phyloP scores from a whole-genome alignment of 495 filamentous ascomycete species.

The Penicillium antarcticum region DNA sequence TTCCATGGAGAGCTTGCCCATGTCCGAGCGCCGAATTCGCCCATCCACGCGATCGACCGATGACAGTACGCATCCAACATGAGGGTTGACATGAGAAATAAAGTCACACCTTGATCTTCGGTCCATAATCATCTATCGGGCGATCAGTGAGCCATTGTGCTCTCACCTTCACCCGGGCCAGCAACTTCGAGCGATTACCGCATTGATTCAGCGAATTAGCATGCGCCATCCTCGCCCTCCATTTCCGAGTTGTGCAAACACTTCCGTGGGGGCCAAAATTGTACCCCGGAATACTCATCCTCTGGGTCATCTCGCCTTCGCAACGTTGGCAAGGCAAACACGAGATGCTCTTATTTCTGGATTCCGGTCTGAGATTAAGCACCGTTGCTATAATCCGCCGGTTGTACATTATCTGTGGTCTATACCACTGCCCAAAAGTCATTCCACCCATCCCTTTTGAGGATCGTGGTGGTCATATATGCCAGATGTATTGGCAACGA shows the following conservation, averaged over 20 bases:
- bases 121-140: not conserved
- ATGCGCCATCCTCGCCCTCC: not conserved
- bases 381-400: not conserved
- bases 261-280: too few relatives aligned
- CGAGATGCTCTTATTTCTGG: not conserved
- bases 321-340: not conserved
- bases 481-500: not conserved
- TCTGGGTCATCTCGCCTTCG: too few relatives aligned
- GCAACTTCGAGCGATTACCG: too few relatives aligned
- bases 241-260: too few relatives aligned
- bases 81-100: not conserved
- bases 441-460: not conserved
- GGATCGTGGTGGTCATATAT: not conserved
- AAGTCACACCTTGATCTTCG: not conserved
- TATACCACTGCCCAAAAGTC: not conserved
- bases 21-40: constrained; percentile 23
- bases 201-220: too few relatives aligned
- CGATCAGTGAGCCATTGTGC: not conserved
- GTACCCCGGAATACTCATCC: not conserved
- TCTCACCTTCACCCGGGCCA: too few relatives aligned
- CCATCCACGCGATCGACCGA: constrained; percentile 18
- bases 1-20: constrained; percentile 34
- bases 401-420: not conserved
- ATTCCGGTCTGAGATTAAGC: not conserved
- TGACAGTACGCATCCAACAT: constrained; percentile 14